Evolutionary conservation across 2,329 filamentous ascomycete genomes (phyloP).

Genomic region (Trichoderma cornu-damae): DNA sequence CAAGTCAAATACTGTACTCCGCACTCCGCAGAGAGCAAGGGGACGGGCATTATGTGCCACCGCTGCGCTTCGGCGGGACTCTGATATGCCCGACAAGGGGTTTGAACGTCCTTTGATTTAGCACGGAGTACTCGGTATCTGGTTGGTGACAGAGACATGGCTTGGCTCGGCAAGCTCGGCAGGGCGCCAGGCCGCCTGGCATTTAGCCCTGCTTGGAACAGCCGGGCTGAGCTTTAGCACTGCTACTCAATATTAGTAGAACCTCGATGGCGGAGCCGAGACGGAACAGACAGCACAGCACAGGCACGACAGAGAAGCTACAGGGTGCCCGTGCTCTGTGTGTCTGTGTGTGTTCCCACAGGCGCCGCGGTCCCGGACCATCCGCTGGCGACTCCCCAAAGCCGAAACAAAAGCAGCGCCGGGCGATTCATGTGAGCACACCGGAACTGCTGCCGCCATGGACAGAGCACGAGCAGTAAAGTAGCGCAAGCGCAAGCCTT

Average conservation of each 20-base stretch:
- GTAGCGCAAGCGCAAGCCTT: not conserved
- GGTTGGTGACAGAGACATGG: not conserved
- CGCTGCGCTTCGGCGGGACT: not conserved
- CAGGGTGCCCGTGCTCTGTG: no score
- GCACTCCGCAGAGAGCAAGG: not conserved
- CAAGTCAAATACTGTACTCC: no score
- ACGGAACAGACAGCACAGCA: no score
- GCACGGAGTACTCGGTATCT: no score
- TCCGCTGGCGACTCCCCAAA: not conserved
- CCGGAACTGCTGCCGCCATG: not conserved
- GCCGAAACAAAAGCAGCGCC: not conserved
- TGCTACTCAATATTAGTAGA: not conserved
- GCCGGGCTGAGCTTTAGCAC: not conserved
- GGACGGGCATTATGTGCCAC: not conserved
- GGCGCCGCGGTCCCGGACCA: not conserved
- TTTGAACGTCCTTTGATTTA: not conserved
- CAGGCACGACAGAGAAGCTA: no score
- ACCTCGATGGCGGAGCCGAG: not conserved
- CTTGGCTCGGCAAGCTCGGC: constrained; percentile 13
- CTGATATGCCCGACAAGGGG: constrained; percentile 9
- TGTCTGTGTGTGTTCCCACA: not conserved
- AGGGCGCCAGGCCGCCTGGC: constrained; percentile 4
- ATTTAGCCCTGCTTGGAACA: not conserved
- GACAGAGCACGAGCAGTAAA: not conserved
- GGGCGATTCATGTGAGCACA: not conserved